Evolutionary conservation across 2,329 filamentous ascomycete species (phyloP), one percentile per base, ranked within the genome.

Genomic region (Ophiocordyceps sinensis): DNA sequence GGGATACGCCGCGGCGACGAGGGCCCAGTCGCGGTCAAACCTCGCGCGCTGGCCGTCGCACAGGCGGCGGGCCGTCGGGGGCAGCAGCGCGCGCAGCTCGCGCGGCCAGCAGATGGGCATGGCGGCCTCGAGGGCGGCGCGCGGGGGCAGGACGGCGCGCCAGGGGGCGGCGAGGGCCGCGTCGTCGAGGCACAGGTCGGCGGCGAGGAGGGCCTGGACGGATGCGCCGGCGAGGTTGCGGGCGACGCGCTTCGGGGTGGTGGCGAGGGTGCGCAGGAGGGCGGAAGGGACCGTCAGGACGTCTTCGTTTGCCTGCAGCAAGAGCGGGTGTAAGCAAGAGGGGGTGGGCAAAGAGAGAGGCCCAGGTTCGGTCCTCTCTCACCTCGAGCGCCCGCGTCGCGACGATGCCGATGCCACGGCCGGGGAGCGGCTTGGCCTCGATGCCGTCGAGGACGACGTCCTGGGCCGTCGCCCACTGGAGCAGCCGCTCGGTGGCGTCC

Each of bases 321-420:
- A 19, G 19, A 19, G 19, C 19, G 4, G 23, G 23, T 26, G 2
- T 19, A 19, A 19, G 23, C 5, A 12, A 15, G 26, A 15, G 26
- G 5, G 23, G 21, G 17, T 41, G 21, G 34, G 19, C 28, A 29
- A 12, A 21, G 12, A 35, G 38, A 19, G 28, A 9, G 30, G 26
- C 12, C 35, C 28, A 28, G 36, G 23, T 26, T 7, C 23, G 23
- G 23, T 7, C 23, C 6, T 28, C 3, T 3, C 47, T 52, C 62
- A 84, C 83, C 63, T 81, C 64, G 45, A 91, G 70, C 13, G 71
- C 63, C 26, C 72, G 70, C 12, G 75, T 79, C 5, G 85, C 81
- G 39, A 88, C 70, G 43, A 94, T 77, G 37, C 88, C 87, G 41
- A 91, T 72, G 26, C 87, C 87, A 41, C 82, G 71, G 2, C 79